These are phyloP conservation scores for Glarea lozoyensis DNA, from an alignment of 495 filamentous ascomycete genomes.

Conservation along the genomic window DNA sequence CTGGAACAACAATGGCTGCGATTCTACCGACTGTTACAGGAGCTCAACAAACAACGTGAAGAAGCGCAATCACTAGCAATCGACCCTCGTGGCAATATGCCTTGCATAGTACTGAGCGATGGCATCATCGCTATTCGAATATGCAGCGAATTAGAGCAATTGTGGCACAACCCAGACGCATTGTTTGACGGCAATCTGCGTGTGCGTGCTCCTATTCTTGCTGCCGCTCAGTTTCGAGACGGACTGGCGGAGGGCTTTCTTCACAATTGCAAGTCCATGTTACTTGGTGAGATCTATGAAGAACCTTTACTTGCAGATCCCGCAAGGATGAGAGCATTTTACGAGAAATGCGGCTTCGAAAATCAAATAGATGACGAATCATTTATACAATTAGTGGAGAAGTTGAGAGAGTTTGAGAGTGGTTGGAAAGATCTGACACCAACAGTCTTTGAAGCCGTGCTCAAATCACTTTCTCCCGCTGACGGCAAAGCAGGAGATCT, in stretches of 20 bases:
- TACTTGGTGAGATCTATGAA: conserved; percentile 61
- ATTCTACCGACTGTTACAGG: conserved; percentile 75
- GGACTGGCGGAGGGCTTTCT: conserved; percentile 53
- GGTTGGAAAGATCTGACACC: conserved; percentile 45
- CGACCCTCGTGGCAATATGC: conserved; percentile 59
- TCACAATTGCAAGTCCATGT: conserved; percentile 46
- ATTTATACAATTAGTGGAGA: conserved; percentile 41
- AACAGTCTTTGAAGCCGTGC: conserved; percentile 38
- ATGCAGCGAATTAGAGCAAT: conserved; percentile 66
- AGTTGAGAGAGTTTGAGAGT: conserved; percentile 47
- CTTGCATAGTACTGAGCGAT: conserved; percentile 77
- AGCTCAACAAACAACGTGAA: conserved; percentile 76
- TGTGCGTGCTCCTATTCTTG: conserved; percentile 12
- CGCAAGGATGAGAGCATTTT: conserved; percentile 62
- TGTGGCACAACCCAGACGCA: conserved; percentile 44
- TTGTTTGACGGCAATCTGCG: conserved; percentile 1
- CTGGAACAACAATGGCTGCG: conserved; percentile 74
- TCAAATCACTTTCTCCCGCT: conserved; percentile 28
- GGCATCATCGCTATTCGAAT: conserved; percentile 67
- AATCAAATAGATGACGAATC: conserved; percentile 68
- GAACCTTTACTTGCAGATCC: conserved; percentile 54
- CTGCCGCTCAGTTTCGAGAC: conserved; percentile 24
- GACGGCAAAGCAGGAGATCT: conserved; percentile 27
- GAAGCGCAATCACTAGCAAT: conserved; percentile 69
- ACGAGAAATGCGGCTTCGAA: conserved; percentile 60